A percentile compares a stretch with the other conserved stretches of the same genome.
Conservation (phyloP, 2,329 filamentous ascomycete genomes). For the Colletotrichum scovillei region DNA sequence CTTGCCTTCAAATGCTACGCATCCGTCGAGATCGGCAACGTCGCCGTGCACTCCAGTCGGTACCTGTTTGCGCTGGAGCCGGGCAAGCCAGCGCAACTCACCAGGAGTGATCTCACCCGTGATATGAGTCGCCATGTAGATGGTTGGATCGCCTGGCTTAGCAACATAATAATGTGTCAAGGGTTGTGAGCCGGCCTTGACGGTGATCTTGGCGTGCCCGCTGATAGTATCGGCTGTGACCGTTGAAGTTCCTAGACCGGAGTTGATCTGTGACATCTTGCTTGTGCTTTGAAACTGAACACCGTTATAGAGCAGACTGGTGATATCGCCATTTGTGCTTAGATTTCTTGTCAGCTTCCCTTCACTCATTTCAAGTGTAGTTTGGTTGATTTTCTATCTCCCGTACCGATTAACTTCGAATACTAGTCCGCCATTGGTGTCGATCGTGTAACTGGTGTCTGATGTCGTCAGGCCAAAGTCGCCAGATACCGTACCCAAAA, state of each 20-base stretch:
- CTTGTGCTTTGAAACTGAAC: slow-evolving; percentile 58
- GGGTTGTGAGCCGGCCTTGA: slow-evolving; percentile 36
- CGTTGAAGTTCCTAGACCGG: slow-evolving; percentile 50
- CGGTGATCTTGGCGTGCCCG: slow-evolving; percentile 39
- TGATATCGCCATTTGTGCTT: slow-evolving; percentile 69
- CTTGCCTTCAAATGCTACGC: slow-evolving; percentile 35
- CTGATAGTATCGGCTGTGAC: slow-evolving; percentile 39
- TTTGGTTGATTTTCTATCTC: background rate
- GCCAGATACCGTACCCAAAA: slow-evolving; percentile 6
- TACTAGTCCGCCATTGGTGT: slow-evolving; percentile 40
- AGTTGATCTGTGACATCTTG: slow-evolving; percentile 61
- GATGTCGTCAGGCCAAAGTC: slow-evolving; percentile 29
- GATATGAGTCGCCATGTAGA: slow-evolving; percentile 42
- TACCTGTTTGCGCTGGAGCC: slow-evolving; percentile 34
- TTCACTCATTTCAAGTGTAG: background rate
- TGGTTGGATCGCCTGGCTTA: slow-evolving; percentile 38
- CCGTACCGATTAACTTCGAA: slow-evolving; percentile 40
- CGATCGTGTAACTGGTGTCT: slow-evolving; percentile 37
- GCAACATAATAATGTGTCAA: slow-evolving; percentile 41
- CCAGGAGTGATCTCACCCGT: slow-evolving; percentile 39
- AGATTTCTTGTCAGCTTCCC: slow-evolving; percentile 47
- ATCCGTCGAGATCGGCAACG: slow-evolving; percentile 38
- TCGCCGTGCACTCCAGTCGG: slow-evolving; percentile 40
- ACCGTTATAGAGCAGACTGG: slow-evolving; percentile 65
- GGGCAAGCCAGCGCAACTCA: slow-evolving; percentile 40